These are phyloP conservation scores for Aschersonia sp. DNA, from an alignment of 2,329 filamentous ascomycete genomes.

Conservation along the genomic window DNA sequence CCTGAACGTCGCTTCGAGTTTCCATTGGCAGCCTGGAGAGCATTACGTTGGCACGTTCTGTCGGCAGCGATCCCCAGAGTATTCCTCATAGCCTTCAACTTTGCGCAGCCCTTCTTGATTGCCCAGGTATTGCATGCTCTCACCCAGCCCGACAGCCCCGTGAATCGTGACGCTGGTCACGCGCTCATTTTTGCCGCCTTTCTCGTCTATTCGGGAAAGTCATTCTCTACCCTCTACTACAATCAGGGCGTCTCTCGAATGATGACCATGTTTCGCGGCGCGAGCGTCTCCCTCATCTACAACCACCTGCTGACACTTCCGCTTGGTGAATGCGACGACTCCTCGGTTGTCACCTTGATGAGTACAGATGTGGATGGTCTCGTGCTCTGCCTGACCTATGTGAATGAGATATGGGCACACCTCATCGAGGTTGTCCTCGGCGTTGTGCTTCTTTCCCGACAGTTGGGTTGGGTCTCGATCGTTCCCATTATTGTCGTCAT, in stretches of 20 bases:
- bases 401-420: conserved; percentile 9
- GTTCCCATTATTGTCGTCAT: conserved; percentile 8
- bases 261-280: conserved; percentile 10
- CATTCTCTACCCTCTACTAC: conserved; percentile 4
- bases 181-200: conserved; percentile 7
- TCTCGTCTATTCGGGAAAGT: conserved; percentile 9
- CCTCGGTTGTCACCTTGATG: conserved; percentile 6
- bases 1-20: conserved; percentile 1
- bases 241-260: conserved; percentile 8
- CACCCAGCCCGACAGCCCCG: background rate
- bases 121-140: background rate
- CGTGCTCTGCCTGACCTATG: conserved; percentile 1
- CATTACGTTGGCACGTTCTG: background rate
- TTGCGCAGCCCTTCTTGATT: conserved; percentile 17
- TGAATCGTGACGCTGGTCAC: conserved; percentile 3
- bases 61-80: conserved; percentile 9
- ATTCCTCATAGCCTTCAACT: conserved; percentile 12
- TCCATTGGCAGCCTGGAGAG: conserved; percentile 1
- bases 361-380: conserved; percentile 5
- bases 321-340: conserved; percentile 5
- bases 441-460: conserved; percentile 6
- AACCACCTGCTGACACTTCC: conserved; percentile 6
- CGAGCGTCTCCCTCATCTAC: conserved; percentile 7
- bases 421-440: conserved; percentile 7
- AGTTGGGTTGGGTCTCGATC: conserved; percentile 8